Percentiles rank a stretch among this genome's conserved stretches.
phyloP scores from a whole-genome alignment of 1,284 basidiomycete species.

The Cutaneotrichosporon sp. region DNA sequence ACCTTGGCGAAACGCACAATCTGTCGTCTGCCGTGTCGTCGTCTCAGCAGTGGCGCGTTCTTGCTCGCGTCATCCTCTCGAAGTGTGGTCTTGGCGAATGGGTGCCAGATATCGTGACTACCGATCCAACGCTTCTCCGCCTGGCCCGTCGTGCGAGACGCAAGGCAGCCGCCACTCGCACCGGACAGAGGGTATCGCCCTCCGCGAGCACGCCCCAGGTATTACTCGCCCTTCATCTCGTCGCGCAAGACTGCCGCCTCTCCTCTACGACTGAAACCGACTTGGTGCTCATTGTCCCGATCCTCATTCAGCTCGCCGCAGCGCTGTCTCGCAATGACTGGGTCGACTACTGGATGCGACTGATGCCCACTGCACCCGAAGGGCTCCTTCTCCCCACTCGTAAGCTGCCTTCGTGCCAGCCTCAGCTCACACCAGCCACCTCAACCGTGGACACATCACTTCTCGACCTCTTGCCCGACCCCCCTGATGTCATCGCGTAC shows the following conservation, averaged over 20 bases:
- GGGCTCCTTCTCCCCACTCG: too few relatives aligned
- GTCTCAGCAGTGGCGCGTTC: conserved; percentile 5
- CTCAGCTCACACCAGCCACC: not conserved
- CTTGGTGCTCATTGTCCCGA: conserved; percentile 58
- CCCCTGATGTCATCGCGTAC: conserved; percentile 48
- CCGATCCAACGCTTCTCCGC: conserved; percentile 52
- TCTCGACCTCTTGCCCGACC: conserved; percentile 31
- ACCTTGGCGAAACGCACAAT: not conserved
- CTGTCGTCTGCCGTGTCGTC: not conserved
- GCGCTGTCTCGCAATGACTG: conserved; percentile 65
- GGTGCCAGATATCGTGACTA: not conserved
- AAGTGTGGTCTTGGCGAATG: conserved; percentile 7
- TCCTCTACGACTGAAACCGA: conserved; percentile 51
- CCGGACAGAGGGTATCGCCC: not conserved
- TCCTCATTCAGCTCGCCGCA: conserved; percentile 64
- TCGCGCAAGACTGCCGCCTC: conserved; percentile 58
- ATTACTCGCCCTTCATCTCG: conserved; percentile 66
- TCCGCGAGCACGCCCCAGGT: conserved; percentile 17
- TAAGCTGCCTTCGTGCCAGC: not conserved
- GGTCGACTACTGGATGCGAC: conserved; percentile 79
- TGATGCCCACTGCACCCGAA: conserved; percentile 65
- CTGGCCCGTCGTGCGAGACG: conserved; percentile 46
- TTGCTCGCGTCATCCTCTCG: conserved; percentile 41
- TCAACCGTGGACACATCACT: conserved; percentile 23
- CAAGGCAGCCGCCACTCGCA: not conserved